These are phyloP conservation scores for Simplicillium aogashimaense DNA, from an alignment of 2,329 filamentous ascomycete genomes.

Conservation along the genomic window DNA sequence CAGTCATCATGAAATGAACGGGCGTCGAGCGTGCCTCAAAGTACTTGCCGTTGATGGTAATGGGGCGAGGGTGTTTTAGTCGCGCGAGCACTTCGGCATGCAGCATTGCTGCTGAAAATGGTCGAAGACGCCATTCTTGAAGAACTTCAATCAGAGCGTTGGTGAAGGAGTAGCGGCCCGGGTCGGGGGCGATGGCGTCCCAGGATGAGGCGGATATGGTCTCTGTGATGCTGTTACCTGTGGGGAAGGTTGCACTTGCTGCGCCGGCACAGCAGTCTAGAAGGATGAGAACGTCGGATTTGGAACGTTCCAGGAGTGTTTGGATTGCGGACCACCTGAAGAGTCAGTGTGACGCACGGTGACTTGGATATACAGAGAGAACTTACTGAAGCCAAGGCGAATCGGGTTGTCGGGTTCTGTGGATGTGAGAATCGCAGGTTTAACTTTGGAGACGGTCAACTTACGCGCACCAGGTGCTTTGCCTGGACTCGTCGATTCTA, in stretches of 20 bases:
- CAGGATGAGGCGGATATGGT: slow-evolving; percentile 53
- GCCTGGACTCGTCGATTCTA: slow-evolving; percentile 47
- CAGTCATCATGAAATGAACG: slow-evolving; percentile 54
- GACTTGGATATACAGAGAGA: not conserved
- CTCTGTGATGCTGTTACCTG: slow-evolving; percentile 48
- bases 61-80: slow-evolving; percentile 47
- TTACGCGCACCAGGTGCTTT: slow-evolving; percentile 52
- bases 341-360: slow-evolving; percentile 3
- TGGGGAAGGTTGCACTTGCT: slow-evolving; percentile 49
- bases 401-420: slow-evolving; percentile 36
- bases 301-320: slow-evolving; percentile 45
- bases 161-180: slow-evolving; percentile 50
- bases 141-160: slow-evolving; percentile 49
- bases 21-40: slow-evolving; percentile 49
- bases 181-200: slow-evolving; percentile 51
- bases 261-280: slow-evolving; percentile 51
- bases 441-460: slow-evolving; percentile 13
- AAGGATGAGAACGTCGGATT: slow-evolving; percentile 47
- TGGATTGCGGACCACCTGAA: slow-evolving; percentile 49
- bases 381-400: slow-evolving; percentile 47
- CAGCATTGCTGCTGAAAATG: slow-evolving; percentile 50
- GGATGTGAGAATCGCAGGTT: slow-evolving; percentile 5
- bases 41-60: slow-evolving; percentile 45
- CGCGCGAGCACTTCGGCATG: slow-evolving; percentile 51
- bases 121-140: slow-evolving; percentile 43